Evolutionary conservation across 345 rosid genomes (phyloP).

Genomic region (Erysimum cheiranthoides): DNA sequence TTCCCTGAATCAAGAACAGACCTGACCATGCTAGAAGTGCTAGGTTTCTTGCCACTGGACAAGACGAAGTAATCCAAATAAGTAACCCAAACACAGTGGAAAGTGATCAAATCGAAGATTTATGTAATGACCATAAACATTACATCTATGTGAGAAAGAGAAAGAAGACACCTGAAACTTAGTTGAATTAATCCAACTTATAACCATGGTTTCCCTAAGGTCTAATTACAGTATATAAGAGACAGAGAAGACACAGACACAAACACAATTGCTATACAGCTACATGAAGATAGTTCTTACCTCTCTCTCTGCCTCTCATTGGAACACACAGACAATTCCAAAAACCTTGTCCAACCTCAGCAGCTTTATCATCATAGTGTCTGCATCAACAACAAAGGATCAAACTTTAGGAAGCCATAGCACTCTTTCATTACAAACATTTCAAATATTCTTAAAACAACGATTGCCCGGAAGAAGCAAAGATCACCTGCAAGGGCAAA

Average conservation of each 20-base stretch:
- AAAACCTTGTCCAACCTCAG: constrained; percentile 91
- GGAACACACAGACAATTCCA: constrained; percentile 99
- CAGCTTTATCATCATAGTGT: constrained; percentile 96
- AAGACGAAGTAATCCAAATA: no score
- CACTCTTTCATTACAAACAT: background rate
- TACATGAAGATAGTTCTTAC: constrained; percentile 46
- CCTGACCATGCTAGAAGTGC: no score
- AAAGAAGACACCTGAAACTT: no score
- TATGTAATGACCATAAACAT: no score
- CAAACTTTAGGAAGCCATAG: background rate
- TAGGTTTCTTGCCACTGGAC: no score
- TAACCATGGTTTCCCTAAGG: no score
- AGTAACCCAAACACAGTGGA: no score
- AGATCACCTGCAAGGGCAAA: constrained; percentile 43
- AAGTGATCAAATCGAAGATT: no score
- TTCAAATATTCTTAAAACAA: background rate
- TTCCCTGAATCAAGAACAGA: no score
- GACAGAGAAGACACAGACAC: background rate
- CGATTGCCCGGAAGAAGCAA: constrained; percentile 9
- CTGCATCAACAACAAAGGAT: constrained; percentile 46
- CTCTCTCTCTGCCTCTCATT: constrained; percentile 77
- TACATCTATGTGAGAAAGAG: no score
- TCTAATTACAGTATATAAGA: background rate
- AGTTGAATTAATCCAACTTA: no score
- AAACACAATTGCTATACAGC: constrained; percentile 1